phyloP scores from a whole-genome alignment of 768 basidiomycete species.

The Lenzites betulinus region DNA sequence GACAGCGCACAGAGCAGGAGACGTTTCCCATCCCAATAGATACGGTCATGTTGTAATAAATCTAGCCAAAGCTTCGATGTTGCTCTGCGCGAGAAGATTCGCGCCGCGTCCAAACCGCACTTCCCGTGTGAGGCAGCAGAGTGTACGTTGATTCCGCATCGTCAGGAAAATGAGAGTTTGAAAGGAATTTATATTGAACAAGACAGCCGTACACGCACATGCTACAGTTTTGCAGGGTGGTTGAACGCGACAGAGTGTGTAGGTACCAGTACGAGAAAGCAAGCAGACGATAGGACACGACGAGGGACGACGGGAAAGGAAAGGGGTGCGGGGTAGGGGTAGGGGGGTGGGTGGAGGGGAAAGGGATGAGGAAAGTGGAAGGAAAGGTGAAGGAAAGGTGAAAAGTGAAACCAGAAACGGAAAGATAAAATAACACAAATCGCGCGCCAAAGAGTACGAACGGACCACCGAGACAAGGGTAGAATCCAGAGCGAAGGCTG shows the following conservation, averaged over 20 bases:
- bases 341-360: conserved; percentile 1
- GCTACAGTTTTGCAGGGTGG: conserved; percentile 40
- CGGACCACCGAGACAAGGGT: conserved; percentile 3
- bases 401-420: neutral
- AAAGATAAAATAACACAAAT: conserved; percentile 22
- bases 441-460: conserved; percentile 6
- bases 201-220: conserved; percentile 43
- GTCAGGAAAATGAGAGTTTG: conserved; percentile 4
- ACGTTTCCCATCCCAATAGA: too few species aligned
- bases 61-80: too few species aligned
- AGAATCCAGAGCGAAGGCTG: conserved; percentile 6
- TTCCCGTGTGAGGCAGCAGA: too few species aligned
- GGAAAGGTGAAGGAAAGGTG: neutral
- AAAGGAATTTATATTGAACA: conserved; percentile 31
- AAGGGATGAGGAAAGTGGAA: neutral
- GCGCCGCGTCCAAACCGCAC: too few species aligned
- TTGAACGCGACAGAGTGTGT: conserved; percentile 30
- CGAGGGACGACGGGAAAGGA: conserved; percentile 8
- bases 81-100: too few species aligned
- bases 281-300: conserved; percentile 25
- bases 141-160: too few species aligned
- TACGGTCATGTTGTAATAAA: too few species aligned
- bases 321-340: neutral
- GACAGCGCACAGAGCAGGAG: too few species aligned
- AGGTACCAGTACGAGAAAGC: conserved; percentile 27